Conservation (phyloP, 208 protist genomes). For the Acanthamoeba royreba region DNA sequence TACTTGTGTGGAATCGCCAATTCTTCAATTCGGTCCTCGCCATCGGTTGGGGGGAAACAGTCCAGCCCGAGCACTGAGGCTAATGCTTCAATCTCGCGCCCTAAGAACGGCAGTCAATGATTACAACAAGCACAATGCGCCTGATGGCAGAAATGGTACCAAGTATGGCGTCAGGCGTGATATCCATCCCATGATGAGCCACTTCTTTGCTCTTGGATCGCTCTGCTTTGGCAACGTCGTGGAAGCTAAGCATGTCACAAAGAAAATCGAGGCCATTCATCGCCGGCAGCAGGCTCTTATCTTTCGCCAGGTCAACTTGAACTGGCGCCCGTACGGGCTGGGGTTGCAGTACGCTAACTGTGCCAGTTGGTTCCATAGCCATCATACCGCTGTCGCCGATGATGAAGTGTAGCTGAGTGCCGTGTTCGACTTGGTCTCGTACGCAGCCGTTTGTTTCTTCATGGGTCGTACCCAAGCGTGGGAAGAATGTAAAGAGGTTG, state of each 20-base stretch:
- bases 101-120: not conserved
- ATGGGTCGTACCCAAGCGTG: not conserved
- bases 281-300: not conserved
- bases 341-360: too few species aligned
- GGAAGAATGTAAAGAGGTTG: not conserved
- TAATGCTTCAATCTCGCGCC: not conserved
- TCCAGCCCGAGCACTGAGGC: not conserved
- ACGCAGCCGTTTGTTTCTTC: not conserved
- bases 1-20: not conserved
- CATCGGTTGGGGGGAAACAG: not conserved
- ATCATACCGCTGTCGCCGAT: not conserved
- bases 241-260: not conserved
- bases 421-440: too few species aligned
- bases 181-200: not conserved
- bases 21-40: not conserved
- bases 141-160: not conserved
- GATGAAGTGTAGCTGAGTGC: too few species aligned
- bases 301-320: not conserved
- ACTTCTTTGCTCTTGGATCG: not conserved
- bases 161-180: not conserved
- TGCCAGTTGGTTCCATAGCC: not conserved
- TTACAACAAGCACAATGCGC: not conserved
- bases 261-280: not conserved
- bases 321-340: too few species aligned
- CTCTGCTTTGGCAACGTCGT: not conserved